A percentile compares a stretch with the other conserved stretches of the same genome.
phyloP scores from a whole-genome alignment of 805 yeast genomes.

The Candida piceae region DNA sequence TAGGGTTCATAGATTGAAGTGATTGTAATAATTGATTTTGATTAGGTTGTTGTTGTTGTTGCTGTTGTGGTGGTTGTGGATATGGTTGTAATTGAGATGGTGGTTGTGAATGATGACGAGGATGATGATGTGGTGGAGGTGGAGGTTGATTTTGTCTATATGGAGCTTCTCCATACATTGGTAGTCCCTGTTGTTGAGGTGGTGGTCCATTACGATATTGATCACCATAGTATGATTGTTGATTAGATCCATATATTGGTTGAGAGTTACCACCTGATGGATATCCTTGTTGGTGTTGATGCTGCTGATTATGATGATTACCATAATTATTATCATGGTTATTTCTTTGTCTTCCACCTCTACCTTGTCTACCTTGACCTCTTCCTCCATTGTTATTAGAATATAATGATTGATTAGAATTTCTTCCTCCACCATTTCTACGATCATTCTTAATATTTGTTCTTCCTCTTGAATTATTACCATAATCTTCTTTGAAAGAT shows the following conservation, averaged over 20 bases:
- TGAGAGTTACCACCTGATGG: constrained; percentile 16
- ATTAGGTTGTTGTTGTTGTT: constrained; percentile 7
- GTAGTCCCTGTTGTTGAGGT: constrained; percentile 6
- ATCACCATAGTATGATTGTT: constrained; percentile 7
- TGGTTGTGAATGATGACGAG: constrained; percentile 2
- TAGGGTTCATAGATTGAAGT: constrained; percentile 28
- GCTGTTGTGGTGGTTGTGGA: constrained; percentile 5
- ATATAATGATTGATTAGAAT: not conserved
- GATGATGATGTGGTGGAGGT: constrained; percentile 6
- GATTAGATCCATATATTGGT: constrained; percentile 8
- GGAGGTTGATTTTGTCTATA: constrained; percentile 18
- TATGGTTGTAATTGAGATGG: constrained; percentile 1
- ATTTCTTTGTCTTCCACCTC: constrained; percentile 3
- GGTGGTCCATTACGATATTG: constrained; percentile 4
- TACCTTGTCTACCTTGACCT: constrained; percentile 4
- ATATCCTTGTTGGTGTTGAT: constrained; percentile 15
- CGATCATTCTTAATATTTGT: constrained; percentile 1
- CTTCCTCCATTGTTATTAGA: constrained; percentile 5
- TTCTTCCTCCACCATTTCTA: not conserved
- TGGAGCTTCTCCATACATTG: constrained; percentile 14
- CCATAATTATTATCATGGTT: no score
- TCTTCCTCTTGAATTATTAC: constrained; percentile 11
- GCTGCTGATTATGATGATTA: constrained; percentile 1
- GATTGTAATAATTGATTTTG: constrained; percentile 19
- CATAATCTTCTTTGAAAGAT: not conserved